phyloP scores from a whole-genome alignment of 805 yeast genomes.

The Grigorovia transvaalensis region DNA sequence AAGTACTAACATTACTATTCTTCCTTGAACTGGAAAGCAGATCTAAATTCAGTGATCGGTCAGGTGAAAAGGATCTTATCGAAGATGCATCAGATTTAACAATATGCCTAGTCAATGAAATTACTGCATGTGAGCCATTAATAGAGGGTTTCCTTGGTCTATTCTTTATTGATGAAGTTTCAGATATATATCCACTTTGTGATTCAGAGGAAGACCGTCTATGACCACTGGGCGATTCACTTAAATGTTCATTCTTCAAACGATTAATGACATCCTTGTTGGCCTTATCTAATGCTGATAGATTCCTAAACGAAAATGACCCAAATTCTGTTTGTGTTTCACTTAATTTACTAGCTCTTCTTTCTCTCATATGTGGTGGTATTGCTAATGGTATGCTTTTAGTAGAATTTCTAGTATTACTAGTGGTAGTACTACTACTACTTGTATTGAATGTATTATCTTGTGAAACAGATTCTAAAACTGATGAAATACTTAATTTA shows the following conservation, averaged over 20 bases:
- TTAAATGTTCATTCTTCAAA: slow-evolving; percentile 68
- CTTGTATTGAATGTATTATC: slow-evolving; percentile 6
- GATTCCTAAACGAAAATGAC: slow-evolving; percentile 78
- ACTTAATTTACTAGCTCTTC: slow-evolving; percentile 62
- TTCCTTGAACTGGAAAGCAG: slow-evolving; percentile 12
- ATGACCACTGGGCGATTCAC: slow-evolving; percentile 22
- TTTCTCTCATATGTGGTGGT: slow-evolving; percentile 52
- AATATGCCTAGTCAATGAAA: slow-evolving; percentile 7
- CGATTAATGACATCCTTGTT: slow-evolving; percentile 87
- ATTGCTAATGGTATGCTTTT: slow-evolving; percentile 37
- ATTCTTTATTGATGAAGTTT: slow-evolving; percentile 11
- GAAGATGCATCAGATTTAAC: slow-evolving; percentile 20
- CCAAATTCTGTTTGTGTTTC: slow-evolving; percentile 78
- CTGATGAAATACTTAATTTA: slow-evolving; percentile 23
- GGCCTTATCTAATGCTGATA: slow-evolving; percentile 84
- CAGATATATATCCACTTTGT: slow-evolving; percentile 29
- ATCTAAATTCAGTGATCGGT: slow-evolving; percentile 16
- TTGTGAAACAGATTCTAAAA: slow-evolving; percentile 18
- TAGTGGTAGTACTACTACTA: not conserved
- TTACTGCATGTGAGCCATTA: slow-evolving; percentile 14
- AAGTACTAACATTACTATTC: slow-evolving; percentile 11
- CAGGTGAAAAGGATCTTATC: slow-evolving; percentile 22
- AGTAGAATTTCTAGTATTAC: slow-evolving; percentile 18
- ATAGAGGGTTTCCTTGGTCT: slow-evolving; percentile 11
- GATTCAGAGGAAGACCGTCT: slow-evolving; percentile 29